A percentile compares a stretch with the other conserved stretches of the same genome.
Conservation (phyloP, 2,329 filamentous ascomycete genomes). For the Dissoconium aciculare region DNA sequence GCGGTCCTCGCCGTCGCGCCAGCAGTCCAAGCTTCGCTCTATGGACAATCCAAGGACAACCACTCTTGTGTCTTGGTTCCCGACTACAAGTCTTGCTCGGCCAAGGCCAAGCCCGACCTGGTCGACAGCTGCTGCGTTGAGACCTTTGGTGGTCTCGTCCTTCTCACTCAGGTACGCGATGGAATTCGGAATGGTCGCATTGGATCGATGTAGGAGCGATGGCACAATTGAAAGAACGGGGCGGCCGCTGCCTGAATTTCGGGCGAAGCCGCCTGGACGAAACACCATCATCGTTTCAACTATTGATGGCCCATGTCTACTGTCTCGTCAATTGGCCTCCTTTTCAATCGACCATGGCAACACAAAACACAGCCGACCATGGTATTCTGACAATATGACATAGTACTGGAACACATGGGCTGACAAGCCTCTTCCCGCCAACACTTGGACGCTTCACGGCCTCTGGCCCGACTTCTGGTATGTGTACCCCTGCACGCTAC, state of each 20-base stretch:
- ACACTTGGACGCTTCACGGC: conserved; percentile 47
- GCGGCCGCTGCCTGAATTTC: too few species aligned
- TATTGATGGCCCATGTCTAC: too few species aligned
- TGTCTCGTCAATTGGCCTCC: too few species aligned
- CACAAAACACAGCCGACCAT: too few species aligned
- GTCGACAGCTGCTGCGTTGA: conserved; percentile 51
- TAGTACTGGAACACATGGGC: conserved; percentile 49
- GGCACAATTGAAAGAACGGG: too few species aligned
- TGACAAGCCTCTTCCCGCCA: conserved; percentile 42
- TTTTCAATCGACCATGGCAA: too few species aligned
- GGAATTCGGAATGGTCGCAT: too few species aligned
- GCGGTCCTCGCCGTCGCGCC: conserved; percentile 20
- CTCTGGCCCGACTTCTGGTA: conserved; percentile 41
- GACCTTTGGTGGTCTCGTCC: conserved; percentile 48
- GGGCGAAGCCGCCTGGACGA: too few species aligned
- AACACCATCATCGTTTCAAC: too few species aligned
- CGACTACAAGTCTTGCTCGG: conserved; percentile 35
- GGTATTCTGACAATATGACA: too few species aligned
- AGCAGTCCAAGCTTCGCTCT: conserved; percentile 26
- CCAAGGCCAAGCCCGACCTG: conserved; percentile 25
- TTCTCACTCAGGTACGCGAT: conserved; percentile 37
- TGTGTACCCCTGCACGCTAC: too few species aligned
- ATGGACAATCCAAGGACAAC: conserved; percentile 37
- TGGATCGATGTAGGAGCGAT: too few species aligned
- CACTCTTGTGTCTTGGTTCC: conserved; percentile 39